These are phyloP conservation scores for Didymella lethalis DNA, from an alignment of 2,329 filamentous ascomycete species.

Conservation along the genomic window DNA sequence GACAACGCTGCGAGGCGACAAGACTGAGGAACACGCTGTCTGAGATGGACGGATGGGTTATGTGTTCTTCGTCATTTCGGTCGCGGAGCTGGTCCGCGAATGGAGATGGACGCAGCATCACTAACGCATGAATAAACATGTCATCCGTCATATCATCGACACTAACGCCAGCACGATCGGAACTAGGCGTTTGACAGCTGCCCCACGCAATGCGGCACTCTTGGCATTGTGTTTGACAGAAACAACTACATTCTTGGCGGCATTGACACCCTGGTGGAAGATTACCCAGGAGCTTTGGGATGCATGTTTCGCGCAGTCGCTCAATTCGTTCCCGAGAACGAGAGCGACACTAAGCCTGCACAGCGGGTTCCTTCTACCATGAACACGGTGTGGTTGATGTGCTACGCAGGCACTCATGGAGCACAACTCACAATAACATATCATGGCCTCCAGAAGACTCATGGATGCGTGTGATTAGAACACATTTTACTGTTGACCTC, in stretches of 20 bases:
- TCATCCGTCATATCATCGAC: slow-evolving; percentile 3
- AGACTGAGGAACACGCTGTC: neutral
- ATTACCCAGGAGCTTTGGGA: slow-evolving; percentile 24
- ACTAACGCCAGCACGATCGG: slow-evolving; percentile 3
- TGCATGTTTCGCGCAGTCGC: slow-evolving; percentile 34
- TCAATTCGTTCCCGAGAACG: slow-evolving; percentile 17
- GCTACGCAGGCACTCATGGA: neutral
- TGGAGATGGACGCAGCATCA: slow-evolving; percentile 1
- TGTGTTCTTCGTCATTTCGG: neutral
- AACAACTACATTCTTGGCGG: slow-evolving; percentile 38
- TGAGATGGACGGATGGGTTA: neutral
- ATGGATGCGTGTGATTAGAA: neutral
- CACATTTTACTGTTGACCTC: neutral
- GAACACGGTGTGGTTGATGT: neutral
- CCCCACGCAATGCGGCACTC: slow-evolving; percentile 22
- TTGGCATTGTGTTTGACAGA: slow-evolving; percentile 23
- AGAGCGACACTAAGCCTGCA: slow-evolving; percentile 20
- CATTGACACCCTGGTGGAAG: slow-evolving; percentile 21
- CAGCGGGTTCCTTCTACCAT: slow-evolving; percentile 5
- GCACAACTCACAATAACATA: neutral
- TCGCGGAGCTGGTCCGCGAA: neutral
- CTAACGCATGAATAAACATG: slow-evolving; percentile 13
- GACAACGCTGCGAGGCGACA: slow-evolving; percentile 6
- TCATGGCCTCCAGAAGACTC: neutral
- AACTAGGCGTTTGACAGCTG: slow-evolving; percentile 27